Conservation (phyloP, 2,329 filamentous ascomycete species). For the Drechslerella dactyloides region DNA sequence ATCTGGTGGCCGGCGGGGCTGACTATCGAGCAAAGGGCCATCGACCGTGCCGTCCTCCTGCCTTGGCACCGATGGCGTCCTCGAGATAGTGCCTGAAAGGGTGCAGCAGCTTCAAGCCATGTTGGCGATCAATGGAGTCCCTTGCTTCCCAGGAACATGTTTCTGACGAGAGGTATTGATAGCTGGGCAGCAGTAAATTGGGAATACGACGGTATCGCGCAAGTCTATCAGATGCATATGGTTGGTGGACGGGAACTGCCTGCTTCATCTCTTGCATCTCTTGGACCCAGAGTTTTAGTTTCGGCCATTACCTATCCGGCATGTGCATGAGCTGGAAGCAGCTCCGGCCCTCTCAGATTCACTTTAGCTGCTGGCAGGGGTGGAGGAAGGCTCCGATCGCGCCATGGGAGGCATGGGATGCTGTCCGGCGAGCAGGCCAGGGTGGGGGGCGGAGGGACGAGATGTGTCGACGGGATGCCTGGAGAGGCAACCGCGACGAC, state of each 20-base stretch:
- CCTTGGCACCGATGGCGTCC: constrained; percentile 14
- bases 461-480: background rate
- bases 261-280: constrained; percentile 17
- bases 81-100: constrained; percentile 4
- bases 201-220: constrained; percentile 30
- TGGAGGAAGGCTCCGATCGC: constrained; percentile 44
- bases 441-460: constrained; percentile 29
- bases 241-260: constrained; percentile 20
- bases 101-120: constrained; percentile 7
- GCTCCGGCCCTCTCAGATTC: constrained; percentile 5
- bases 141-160: constrained; percentile 50
- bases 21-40: too few relatives aligned
- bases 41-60: background rate
- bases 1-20: background rate
- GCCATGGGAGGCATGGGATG: constrained; percentile 30
- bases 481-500: too few relatives aligned
- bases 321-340: constrained; percentile 39
- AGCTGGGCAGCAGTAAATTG: background rate
- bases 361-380: constrained; percentile 25
- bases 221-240: constrained; percentile 18
- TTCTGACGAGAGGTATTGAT: constrained; percentile 4
- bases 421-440: too few relatives aligned
- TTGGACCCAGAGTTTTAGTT: background rate
- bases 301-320: constrained; percentile 51
- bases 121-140: constrained; percentile 18